Evolutionary conservation across 495 filamentous ascomycete genomes (phyloP), one percentile per base, ranked within the genome.

Genomic region (Daldinia bambusicola): DNA sequence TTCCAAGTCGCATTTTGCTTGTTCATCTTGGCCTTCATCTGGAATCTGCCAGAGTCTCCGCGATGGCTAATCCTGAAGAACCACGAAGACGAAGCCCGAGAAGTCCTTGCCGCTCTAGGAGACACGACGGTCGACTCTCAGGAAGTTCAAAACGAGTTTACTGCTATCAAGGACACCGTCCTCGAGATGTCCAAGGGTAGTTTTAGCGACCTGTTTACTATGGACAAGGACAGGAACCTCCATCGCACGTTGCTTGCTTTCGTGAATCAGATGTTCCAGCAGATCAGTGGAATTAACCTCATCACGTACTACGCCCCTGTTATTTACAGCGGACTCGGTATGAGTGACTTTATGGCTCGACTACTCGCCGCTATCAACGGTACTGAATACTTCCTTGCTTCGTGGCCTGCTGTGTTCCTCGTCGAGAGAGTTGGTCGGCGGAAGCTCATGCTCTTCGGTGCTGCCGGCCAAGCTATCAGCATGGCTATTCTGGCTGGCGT

Each of bases 211-310:
- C 84, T 90, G 63, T 93, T 94, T 77, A 90, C 87, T 31, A 90
- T 90, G 85, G 87, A 84, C 63, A 85, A 88, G 64, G 86, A 93
- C 74, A 77, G 92, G 34, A 90, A 93, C 75, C 87, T 94, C 71
- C 92, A 93, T 77, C 88, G 92, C 12, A 88, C 86, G 0, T 76
- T 89, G 26, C 82, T 93, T 32, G 91, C 86, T 50, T 92, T 92
- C 72, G 86, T 92, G 76, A 93, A 91, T 77, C 91, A 93, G 67
- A 86, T 91, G 82, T 92, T 92, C 80, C 91, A 93, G 72, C 91
- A 94, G 67, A 88, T 92, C 34, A 86, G 84, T n/a, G 92, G 92
- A 22, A 92, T 93, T 72, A 93, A 93, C 68, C 72, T 93, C 16
- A 89, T 93, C 68, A 91, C 90, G 0, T 92, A 92, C 74, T 94